phyloP scores from a whole-genome alignment of 2,329 filamentous ascomycete species.

The Huntiella moniliformis region DNA sequence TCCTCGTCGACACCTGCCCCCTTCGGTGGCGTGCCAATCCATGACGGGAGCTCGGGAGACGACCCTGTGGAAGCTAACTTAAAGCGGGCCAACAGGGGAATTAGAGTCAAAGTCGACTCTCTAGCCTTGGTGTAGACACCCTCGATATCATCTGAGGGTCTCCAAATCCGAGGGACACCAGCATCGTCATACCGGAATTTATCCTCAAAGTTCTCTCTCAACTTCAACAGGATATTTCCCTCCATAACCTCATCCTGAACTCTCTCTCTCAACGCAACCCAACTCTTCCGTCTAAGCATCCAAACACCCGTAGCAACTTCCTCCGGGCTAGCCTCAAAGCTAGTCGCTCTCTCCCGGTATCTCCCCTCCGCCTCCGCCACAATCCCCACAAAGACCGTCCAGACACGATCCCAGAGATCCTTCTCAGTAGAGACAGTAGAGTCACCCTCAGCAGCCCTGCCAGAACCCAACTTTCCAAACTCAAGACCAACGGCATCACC shows the following conservation, averaged over 20 bases:
- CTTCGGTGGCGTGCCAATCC: slow-evolving; percentile 61
- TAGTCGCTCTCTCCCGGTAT: slow-evolving; percentile 75
- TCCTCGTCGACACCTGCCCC: slow-evolving; percentile 78
- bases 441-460: slow-evolving; percentile 62
- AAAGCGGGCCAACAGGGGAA: slow-evolving; percentile 77
- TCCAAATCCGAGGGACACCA: slow-evolving; percentile 90
- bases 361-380: slow-evolving; percentile 70
- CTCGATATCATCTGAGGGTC: slow-evolving; percentile 91
- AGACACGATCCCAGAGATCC: slow-evolving; percentile 90
- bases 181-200: slow-evolving; percentile 96
- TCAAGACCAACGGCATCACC: slow-evolving; percentile 78
- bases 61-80: slow-evolving; percentile 54
- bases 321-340: slow-evolving; percentile 78
- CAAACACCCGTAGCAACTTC: slow-evolving; percentile 87
- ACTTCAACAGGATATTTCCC: slow-evolving; percentile 84
- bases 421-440: slow-evolving; percentile 55
- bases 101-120: slow-evolving; percentile 78
- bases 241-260: slow-evolving; percentile 98
- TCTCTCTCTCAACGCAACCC: slow-evolving; percentile 74
- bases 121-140: slow-evolving; percentile 81
- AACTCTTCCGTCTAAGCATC: slow-evolving; percentile 83
- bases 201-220: slow-evolving; percentile 96
- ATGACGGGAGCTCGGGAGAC: slow-evolving; percentile 64
- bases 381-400: slow-evolving; percentile 65
- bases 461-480: slow-evolving; percentile 89